A percentile compares a stretch with the other conserved stretches of the same genome.
These are phyloP conservation scores for Taphrina sp. DNA, from an alignment of 1,139 yeast genomes.

Conservation along the genomic window DNA sequence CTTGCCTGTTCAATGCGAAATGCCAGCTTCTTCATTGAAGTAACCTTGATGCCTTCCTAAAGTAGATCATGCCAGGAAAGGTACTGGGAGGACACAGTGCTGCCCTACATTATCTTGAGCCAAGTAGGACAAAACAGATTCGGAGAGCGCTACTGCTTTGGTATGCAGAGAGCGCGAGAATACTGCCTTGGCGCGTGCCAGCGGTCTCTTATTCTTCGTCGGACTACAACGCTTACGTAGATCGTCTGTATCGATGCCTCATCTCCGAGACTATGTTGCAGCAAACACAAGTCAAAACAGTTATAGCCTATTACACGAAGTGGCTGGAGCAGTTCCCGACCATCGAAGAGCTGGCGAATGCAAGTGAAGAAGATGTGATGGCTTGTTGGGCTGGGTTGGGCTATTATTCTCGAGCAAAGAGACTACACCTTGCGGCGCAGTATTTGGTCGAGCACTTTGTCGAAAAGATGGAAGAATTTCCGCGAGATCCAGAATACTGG, in stretches of 20 bases:
- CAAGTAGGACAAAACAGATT: neutral
- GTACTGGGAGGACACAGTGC: too few species aligned
- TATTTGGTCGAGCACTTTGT: conserved; percentile 20
- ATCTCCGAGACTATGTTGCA: conserved; percentile 36
- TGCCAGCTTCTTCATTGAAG: too few species aligned
- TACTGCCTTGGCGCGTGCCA: conserved; percentile 34
- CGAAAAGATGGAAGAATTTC: conserved; percentile 9
- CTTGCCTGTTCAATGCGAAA: too few species aligned
- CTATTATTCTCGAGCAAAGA: conserved; percentile 33
- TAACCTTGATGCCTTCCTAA: too few species aligned
- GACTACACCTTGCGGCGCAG: conserved; percentile 32
- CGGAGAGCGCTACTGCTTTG: conserved; percentile 18
- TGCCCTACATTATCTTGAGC: too few species aligned
- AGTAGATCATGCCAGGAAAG: too few species aligned
- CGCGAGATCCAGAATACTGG: conserved; percentile 31
- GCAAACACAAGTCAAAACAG: conserved; percentile 35
- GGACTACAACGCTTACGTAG: conserved; percentile 8
- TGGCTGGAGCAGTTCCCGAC: conserved; percentile 35
- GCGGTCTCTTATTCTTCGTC: conserved; percentile 8
- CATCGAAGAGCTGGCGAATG: conserved; percentile 22
- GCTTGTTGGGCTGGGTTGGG: conserved; percentile 36
- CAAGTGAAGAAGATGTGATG: conserved; percentile 31
- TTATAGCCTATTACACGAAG: conserved; percentile 32
- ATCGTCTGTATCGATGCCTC: conserved; percentile 33
- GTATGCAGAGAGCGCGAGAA: conserved; percentile 27